Base-by-base conservation (phyloP, 2,329 filamentous ascomycete genomes). In the Penicillium sp. region DNA sequence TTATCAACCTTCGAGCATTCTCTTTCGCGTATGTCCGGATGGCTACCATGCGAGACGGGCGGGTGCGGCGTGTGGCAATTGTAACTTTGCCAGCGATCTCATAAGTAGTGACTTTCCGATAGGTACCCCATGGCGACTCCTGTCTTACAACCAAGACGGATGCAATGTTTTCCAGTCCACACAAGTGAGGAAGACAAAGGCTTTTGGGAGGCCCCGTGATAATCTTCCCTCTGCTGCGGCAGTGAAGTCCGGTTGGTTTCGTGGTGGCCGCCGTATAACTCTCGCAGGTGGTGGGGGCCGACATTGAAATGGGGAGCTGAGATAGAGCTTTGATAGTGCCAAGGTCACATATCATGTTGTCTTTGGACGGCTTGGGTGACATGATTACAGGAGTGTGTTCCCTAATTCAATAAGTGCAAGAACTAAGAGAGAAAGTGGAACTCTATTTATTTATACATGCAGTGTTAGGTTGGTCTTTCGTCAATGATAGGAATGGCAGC, bases 91-190 rank as follows among this genome's bases (percentile, higher is more conserved):
- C 55, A 47, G 32, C 54, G 9, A 63, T 42, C 11, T 64, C 48
- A 47, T 52, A 66, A 13, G 24, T 47, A 29, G 60, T 48, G 2
- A 42, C 47, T 13, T 49, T 49, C 10, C 42, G 40, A 52, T 58
- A 65, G 2, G 55, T 61, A 18, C 64, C 54, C 57, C 9, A 55
- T 16, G 51, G 44, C 34, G 49, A 53, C 34, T 59, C 50, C 1
- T 49, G 31, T 18, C 55, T 54, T 16, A 49, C 49, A 29, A 52
- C 40, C 21, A 56, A 42, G 7, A 38, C 18, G 24, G 32, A 32
- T 49, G 40, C 44, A 44, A 11, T 48, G 48, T 24, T 39, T 24
- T 55, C 22, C 29, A 31, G 29, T 31, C 47, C 47, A 16, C 39
- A 49, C 21, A 55, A 11, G 27, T 58, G 27, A 42, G 51, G 45